Conservation (phyloP, 2,329 filamentous ascomycete genomes). For the Penicillium janthinellum region DNA sequence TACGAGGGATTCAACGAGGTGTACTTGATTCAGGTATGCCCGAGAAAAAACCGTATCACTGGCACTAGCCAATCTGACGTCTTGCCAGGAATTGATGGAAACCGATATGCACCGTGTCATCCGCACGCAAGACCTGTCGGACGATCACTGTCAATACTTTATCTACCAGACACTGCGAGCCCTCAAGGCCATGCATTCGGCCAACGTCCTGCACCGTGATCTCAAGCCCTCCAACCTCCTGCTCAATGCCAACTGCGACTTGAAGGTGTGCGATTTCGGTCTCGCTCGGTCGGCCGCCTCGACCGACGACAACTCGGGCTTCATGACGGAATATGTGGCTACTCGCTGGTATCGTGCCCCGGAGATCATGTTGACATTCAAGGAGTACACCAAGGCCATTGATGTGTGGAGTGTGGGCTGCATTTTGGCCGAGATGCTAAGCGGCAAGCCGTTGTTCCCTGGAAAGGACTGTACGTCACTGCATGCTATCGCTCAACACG, state of each 20-base stretch:
- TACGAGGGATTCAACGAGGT: conserved; percentile 97
- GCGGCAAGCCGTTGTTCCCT: conserved; percentile 95
- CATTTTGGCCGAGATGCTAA: conserved; percentile 97
- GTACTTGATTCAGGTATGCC: conserved; percentile 88
- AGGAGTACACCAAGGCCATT: conserved; percentile 99
- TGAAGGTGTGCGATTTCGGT: conserved; percentile 99
- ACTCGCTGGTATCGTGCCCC: conserved; percentile 98
- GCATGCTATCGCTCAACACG: neutral
- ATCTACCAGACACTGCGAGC: conserved; percentile 99
- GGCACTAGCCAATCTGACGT: neutral
- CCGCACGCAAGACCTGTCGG: conserved; percentile 94
- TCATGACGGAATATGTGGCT: conserved; percentile 99
- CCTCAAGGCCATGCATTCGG: conserved; percentile 98
- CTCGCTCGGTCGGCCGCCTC: conserved; percentile 93
- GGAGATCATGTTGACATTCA: conserved; percentile 99
- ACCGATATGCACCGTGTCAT: conserved; percentile 99
- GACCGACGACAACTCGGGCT: conserved; percentile 98
- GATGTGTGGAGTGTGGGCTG: conserved; percentile 99
- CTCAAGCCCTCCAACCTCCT: conserved; percentile 96
- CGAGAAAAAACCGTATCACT: neutral
- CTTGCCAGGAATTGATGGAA: conserved; percentile 87
- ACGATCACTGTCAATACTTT: conserved; percentile 99
- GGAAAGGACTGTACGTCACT: conserved; percentile 87
- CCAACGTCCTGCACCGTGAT: conserved; percentile 95
- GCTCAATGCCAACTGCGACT: conserved; percentile 96